Evolutionary conservation across 139 green algal species (phyloP), one percentile per base, ranked within the genome.

Genomic region (Picochlorum sp.): DNA sequence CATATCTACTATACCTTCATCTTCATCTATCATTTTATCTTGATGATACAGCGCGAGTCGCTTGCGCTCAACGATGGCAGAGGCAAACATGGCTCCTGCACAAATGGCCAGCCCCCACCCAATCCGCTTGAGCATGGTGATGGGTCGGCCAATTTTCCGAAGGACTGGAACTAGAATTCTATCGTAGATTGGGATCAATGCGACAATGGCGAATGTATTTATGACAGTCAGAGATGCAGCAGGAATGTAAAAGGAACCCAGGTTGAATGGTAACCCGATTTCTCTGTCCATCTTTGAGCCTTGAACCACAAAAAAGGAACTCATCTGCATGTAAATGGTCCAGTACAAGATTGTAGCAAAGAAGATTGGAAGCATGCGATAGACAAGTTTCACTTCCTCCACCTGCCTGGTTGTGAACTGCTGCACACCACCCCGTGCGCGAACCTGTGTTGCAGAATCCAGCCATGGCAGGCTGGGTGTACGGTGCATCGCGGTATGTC

Each of bases 271-370:
- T 21, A 69, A 26, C 3, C 6, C 18, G 6, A 85, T 23, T 4
- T 18, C 45, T 32, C 79, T 72, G 69, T 94, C 73, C 88, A 97
- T 95, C 6, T 82, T 64, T 14, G 72, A 78, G 69, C 90, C 90
- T 64, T 96, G 89, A 52, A 82, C 71, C 66, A 96, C 85, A 61
- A 96, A 97, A 52, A 96, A 84, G 38, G 79, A 87, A 62, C 81
- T 76, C 90, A 96, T 96, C 73, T 89, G 83, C 24, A 75, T 80
- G 77, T 96, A 96, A 61, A 97, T 84, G 30, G 85, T 92, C 87
- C 89, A 96, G 81, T 92, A 97, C 20, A 93, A 41, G 56, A 91
- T 84, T 24, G 83, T 93, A 65, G 85, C 82, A 65, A 81, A 80
- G 74, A 96, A 96, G 16, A 97, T 75, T 44, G 90, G 90, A 63